Evolutionary conservation across 805 yeast species (phyloP).

Genomic region (Sungouiozyma ichnusensis): DNA sequence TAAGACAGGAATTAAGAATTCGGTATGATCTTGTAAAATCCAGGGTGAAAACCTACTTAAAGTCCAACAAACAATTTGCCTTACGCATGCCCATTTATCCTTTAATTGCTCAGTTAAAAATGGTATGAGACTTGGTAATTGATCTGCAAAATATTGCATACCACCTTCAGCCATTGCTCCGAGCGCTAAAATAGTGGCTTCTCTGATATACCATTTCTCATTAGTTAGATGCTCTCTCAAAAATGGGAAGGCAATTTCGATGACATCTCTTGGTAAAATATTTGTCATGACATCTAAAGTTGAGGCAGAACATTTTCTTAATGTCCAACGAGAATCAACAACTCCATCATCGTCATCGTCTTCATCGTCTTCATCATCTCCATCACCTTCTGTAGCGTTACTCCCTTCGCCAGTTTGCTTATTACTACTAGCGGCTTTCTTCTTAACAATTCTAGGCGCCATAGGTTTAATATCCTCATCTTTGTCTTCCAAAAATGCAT

Average conservation of each 20-base stretch:
- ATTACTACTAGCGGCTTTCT: constrained; percentile 25
- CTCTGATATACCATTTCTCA: constrained; percentile 78
- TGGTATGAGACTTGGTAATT: constrained; percentile 73
- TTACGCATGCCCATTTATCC: constrained; percentile 71
- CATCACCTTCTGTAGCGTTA: constrained; percentile 45
- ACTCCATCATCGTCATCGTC: constrained; percentile 66
- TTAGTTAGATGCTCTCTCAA: constrained; percentile 61
- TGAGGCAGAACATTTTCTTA: constrained; percentile 91
- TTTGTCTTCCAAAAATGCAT: constrained; percentile 66
- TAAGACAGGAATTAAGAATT: constrained; percentile 65
- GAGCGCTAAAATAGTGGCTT: constrained; percentile 85
- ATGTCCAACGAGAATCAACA: constrained; percentile 71
- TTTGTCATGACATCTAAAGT: constrained; percentile 75
- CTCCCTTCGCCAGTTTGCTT: constrained; percentile 37
- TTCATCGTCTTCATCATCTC: constrained; percentile 53
- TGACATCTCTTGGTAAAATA: constrained; percentile 54
- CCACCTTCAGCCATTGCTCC: constrained; percentile 95
- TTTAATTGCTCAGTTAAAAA: constrained; percentile 69
- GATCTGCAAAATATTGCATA: constrained; percentile 54
- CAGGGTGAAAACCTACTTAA: constrained; percentile 74
- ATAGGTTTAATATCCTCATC: constrained; percentile 84
- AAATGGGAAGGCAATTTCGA: constrained; percentile 60
- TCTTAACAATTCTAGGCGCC: constrained; percentile 53
- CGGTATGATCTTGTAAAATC: constrained; percentile 65
- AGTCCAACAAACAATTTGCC: constrained; percentile 96